Conservation (phyloP, 305 asterid species). For the Salvia sclarea region DNA sequence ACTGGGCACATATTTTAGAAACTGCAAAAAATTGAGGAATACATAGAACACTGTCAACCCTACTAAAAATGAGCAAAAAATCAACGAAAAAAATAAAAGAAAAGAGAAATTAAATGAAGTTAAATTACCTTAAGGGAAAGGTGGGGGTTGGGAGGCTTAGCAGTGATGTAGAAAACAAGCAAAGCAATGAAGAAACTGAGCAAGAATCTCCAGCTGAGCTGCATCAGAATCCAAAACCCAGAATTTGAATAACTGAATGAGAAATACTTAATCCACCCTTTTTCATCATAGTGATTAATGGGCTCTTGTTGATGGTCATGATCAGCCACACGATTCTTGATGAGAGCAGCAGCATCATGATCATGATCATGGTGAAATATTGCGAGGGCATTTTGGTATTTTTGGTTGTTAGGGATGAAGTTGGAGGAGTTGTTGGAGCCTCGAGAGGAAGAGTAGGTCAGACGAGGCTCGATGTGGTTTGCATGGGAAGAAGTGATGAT, state of each 20-base stretch:
- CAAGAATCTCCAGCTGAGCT: constrained; percentile 69
- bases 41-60: no score
- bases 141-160: constrained; percentile 71
- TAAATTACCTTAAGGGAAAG: constrained; percentile 54
- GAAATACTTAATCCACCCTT: constrained; percentile 46
- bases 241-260: constrained; percentile 57
- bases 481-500: no score
- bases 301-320: background rate
- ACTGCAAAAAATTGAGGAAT: no score
- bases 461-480: constrained; percentile 22
- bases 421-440: constrained; percentile 52
- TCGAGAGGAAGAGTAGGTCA: constrained; percentile 54
- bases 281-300: background rate
- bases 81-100: background rate
- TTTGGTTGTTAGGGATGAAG: constrained; percentile 28
- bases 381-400: constrained; percentile 31
- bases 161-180: constrained; percentile 61
- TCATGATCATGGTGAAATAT: no score
- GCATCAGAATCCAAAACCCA: constrained; percentile 59
- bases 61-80: no score
- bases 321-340: no score
- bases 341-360: background rate
- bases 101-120: no score
- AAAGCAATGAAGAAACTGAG: constrained; percentile 60
- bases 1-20: no score